Evolutionary conservation across 495 filamentous ascomycete genomes (phyloP).

Genomic region (Aspergillus saccharolyticus): DNA sequence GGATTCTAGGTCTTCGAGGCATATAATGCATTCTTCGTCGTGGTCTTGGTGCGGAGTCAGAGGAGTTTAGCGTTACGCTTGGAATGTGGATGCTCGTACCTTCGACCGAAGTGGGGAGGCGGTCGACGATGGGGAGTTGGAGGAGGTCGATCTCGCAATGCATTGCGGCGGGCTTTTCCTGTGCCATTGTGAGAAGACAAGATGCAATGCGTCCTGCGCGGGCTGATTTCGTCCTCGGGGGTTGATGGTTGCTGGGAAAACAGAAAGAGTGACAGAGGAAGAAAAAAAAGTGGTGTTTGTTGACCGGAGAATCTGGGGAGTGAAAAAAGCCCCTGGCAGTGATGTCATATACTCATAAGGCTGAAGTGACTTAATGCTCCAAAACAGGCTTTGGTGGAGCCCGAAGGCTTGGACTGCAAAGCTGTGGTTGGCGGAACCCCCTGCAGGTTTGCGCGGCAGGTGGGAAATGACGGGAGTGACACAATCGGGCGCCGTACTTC

Average conservation of each 20-base stretch:
- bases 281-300: not conserved
- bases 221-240: too few relatives aligned
- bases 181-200: not conserved
- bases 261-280: not conserved
- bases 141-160: not conserved
- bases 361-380: not conserved
- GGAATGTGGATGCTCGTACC: not conserved
- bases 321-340: not conserved
- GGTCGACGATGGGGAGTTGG: not conserved
- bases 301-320: not conserved
- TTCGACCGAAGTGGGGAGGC: not conserved
- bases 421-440: not conserved
- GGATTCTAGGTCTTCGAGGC: not conserved
- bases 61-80: too few relatives aligned
- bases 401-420: not conserved
- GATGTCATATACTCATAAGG: not conserved
- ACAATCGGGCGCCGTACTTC: not conserved
- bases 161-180: not conserved
- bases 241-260: too few relatives aligned
- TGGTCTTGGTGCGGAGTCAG: too few relatives aligned
- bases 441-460: not conserved
- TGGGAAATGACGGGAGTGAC: not conserved
- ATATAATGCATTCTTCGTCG: not conserved
- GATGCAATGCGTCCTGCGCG: not conserved
- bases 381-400: not conserved